A percentile compares a stretch with the other conserved stretches of the same genome.
These are phyloP conservation scores for Schoenoplectus tabernaemontani DNA, from an alignment of 202 grass and related monocot species.

Conservation along the genomic window DNA sequence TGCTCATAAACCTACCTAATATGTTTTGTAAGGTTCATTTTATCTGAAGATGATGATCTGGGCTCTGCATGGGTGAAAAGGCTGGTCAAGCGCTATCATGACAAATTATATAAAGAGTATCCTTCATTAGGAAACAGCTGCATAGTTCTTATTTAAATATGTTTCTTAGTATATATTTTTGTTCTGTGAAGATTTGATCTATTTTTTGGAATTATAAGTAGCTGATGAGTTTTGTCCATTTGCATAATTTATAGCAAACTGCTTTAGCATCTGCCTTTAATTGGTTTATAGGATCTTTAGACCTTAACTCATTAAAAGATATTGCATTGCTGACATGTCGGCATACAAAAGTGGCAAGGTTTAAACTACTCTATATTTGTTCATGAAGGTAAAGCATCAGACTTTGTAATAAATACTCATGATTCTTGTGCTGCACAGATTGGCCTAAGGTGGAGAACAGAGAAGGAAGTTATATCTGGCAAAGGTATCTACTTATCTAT, in stretches of 20 bases:
- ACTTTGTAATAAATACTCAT: constrained; percentile 9
- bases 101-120: constrained; percentile 99
- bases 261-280: background rate
- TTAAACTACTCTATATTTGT: constrained; percentile 1
- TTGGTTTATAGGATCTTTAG: background rate
- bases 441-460: constrained; percentile 94
- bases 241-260: background rate
- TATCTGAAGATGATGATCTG: constrained; percentile 88
- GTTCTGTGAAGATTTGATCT: constrained; percentile 4
- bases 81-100: constrained; percentile 88
- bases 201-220: background rate
- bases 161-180: background rate
- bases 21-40: constrained; percentile 53
- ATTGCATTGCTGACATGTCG: constrained; percentile 95
- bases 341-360: constrained; percentile 76
- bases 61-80: constrained; percentile 87
- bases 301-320: constrained; percentile 60
- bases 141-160: background rate
- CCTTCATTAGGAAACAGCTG: constrained; percentile 30
- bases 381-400: constrained; percentile 15
- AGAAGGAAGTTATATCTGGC: constrained; percentile 82
- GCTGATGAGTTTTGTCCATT: background rate
- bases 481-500: constrained; percentile 49
- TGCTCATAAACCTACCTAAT: background rate
- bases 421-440: constrained; percentile 35